phyloP scores from a whole-genome alignment of 2,329 filamentous ascomycete genomes.

The Pseudocercospora fuligena region DNA sequence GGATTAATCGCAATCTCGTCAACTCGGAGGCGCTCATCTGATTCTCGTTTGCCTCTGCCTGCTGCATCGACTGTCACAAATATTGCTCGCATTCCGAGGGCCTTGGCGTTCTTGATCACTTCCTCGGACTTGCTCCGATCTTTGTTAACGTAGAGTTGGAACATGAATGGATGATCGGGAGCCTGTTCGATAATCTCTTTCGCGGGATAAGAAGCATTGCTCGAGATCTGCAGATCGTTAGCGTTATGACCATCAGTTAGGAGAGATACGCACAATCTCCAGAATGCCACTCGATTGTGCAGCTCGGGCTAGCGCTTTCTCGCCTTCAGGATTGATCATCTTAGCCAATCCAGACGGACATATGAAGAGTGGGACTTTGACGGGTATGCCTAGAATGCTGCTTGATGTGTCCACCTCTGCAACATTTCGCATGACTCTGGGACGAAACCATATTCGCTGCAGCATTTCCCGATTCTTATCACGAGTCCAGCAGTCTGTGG shows the following conservation, averaged over 20 bases:
- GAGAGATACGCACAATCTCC: conserved; percentile 27
- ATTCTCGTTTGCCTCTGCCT: conserved; percentile 60
- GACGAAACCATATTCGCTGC: conserved; percentile 33
- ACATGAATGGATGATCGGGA: conserved; percentile 52
- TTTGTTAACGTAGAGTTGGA: conserved; percentile 67
- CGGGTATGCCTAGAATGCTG: conserved; percentile 30
- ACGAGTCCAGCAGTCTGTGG: conserved; percentile 33
- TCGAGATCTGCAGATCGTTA: conserved; percentile 29
- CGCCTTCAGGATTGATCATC: conserved; percentile 43
- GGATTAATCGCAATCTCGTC: conserved; percentile 29
- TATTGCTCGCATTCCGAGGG: conserved; percentile 57
- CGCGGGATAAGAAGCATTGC: conserved; percentile 39
- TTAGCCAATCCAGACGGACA: conserved; percentile 42
- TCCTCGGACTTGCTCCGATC: conserved; percentile 57
- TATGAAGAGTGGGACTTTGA: conserved; percentile 43
- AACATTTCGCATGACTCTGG: conserved; percentile 33
- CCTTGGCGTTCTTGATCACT: conserved; percentile 54
- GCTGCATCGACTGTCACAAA: conserved; percentile 66
- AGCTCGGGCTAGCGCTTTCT: conserved; percentile 41
- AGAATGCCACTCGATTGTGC: conserved; percentile 32
- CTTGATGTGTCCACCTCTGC: conserved; percentile 28
- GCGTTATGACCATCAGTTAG: not conserved
- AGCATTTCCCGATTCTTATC: conserved; percentile 30
- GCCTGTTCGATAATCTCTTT: conserved; percentile 36
- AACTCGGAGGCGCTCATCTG: conserved; percentile 45